Percentiles rank a stretch among this genome's conserved stretches.
phyloP scores from a whole-genome alignment of 2,329 filamentous ascomycete genomes.

The Cucurbitaria berberidis region DNA sequence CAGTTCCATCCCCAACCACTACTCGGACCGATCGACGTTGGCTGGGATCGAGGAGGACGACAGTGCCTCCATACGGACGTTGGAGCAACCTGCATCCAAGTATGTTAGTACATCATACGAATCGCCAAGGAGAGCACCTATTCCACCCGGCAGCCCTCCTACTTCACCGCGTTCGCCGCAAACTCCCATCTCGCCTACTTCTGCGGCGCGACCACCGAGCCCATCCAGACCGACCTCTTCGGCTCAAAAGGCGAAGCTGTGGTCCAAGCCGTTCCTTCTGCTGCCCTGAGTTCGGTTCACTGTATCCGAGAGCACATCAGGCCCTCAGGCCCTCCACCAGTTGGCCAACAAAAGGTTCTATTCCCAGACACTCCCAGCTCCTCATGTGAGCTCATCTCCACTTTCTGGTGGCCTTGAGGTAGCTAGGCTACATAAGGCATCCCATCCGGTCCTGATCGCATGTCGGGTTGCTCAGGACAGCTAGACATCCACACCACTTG shows the following conservation, averaged over 20 bases:
- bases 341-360: too few species aligned
- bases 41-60: constrained; percentile 42
- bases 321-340: too few species aligned
- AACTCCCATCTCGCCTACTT: constrained; percentile 15
- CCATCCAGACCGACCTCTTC: constrained; percentile 19
- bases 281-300: constrained; percentile 39
- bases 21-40: constrained; percentile 38
- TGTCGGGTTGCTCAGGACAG: constrained; percentile 9
- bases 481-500: constrained; percentile 6
- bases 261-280: constrained; percentile 41
- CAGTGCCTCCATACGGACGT: constrained; percentile 33
- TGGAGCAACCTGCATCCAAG: constrained; percentile 20
- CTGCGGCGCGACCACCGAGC: constrained; percentile 17
- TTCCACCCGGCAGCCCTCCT: constrained; percentile 24
- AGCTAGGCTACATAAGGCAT: constrained; percentile 11
- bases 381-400: not conserved
- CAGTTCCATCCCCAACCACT: constrained; percentile 41
- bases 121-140: constrained; percentile 20
- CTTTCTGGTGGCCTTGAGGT: not conserved
- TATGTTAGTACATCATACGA: constrained; percentile 23
- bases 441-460: constrained; percentile 8
- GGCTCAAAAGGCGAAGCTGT: constrained; percentile 29
- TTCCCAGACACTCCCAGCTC: too few species aligned
- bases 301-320: too few species aligned
- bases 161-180: constrained; percentile 10